Base-by-base conservation (phyloP, 2,329 filamentous ascomycete genomes). In the Botrytis galanthina region DNA sequence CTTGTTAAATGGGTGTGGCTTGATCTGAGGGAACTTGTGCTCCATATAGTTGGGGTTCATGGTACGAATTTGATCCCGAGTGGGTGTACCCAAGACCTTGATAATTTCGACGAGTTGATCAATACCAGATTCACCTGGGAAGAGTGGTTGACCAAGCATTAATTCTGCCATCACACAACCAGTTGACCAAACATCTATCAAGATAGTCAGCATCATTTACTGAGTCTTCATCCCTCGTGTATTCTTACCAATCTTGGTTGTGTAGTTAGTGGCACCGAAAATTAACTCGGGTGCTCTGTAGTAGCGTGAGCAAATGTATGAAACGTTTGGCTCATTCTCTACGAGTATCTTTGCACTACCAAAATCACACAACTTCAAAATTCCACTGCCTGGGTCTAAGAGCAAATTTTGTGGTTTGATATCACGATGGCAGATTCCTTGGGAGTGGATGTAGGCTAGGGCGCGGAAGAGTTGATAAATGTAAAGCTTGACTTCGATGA, bases 21-120 rank as follows among this genome's bases (percentile, higher is more conserved):
- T 99, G 86, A 99, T 99, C 84, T 99, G 96, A 66, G 96, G 96
- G 84, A 99, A 99, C 86, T 98, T 98, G 86, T 99, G 96, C 86
- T 99, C 96, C 96, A 99, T 99, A 85, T 99, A 99, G 84, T 99
- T 99, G 74, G 96, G 96, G 84, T 99, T 99, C 96, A 99, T 99
- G 77, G 96, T 99, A 79, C 96, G 93, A 81, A 99, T 99, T 84
- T 99, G 96, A 83, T 99, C 96, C 77, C 96, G 90, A 51, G 96
- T 98, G 29, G 96, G 96, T 29, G 96, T 99, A 74, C 96, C 96
- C 75, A 99, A 86, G 71, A 99, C 95, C 86, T 99, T 99, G 88
- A 99, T 99, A 82, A 99, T 99, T 84, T 99, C 96, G 63, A 99
- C 96, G 67, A 99, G 87, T 83, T 99, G 96, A 82, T 99, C 96